Conservation (phyloP, 306 rosid genomes). For the Corylus americana region DNA sequence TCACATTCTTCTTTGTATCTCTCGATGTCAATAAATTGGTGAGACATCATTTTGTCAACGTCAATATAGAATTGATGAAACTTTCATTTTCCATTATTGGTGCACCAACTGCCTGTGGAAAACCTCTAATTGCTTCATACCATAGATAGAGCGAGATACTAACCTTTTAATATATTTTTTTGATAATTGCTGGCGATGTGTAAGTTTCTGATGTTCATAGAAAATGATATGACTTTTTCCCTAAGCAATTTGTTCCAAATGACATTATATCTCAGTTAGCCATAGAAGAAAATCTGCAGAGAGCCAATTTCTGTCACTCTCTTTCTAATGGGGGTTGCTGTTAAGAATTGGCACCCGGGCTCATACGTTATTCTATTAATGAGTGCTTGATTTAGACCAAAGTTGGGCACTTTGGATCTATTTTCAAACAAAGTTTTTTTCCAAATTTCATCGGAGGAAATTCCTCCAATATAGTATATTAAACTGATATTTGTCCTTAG, state of each 20-base stretch:
- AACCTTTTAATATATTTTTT: not conserved
- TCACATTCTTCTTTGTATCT: slow-evolving; percentile 34
- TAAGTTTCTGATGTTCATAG: not conserved
- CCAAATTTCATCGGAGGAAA: too few species aligned
- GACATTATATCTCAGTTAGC: not conserved
- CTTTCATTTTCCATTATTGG: slow-evolving; percentile 40
- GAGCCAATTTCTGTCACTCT: not conserved
- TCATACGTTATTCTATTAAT: not conserved
- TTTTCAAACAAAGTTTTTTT: too few species aligned
- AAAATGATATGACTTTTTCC: not conserved
- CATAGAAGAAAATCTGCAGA: not conserved
- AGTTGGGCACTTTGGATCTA: too few species aligned
- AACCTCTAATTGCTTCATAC: slow-evolving; percentile 39
- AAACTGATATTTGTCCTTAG: too few species aligned
- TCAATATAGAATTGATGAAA: slow-evolving; percentile 25
- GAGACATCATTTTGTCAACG: slow-evolving; percentile 33
- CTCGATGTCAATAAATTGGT: slow-evolving; percentile 33
- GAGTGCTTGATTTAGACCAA: too few species aligned
- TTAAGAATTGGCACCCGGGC: not conserved
- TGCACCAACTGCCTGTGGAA: slow-evolving; percentile 43
- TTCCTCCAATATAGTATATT: too few species aligned
- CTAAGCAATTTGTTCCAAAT: not conserved
- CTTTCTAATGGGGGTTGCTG: not conserved
- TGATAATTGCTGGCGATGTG: not conserved
- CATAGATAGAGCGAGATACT: slow-evolving; percentile 6